Evolutionary conservation across 768 basidiomycete genomes (phyloP), one percentile per base, ranked within the genome.

Genomic region (Termitomyces sp.): DNA sequence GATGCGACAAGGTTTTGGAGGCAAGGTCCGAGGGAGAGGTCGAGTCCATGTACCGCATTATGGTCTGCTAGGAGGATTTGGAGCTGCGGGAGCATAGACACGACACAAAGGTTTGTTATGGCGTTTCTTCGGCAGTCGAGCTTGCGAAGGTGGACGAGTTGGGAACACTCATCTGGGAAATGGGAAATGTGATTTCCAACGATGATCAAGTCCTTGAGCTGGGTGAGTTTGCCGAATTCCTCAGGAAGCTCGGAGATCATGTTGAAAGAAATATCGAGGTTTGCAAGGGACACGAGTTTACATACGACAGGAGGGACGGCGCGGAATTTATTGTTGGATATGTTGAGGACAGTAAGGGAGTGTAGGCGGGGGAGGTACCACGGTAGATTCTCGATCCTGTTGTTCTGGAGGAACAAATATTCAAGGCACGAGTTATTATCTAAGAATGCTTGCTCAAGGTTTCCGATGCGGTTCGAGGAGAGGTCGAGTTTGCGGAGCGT

Each of bases 261-360:
- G 74, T 99, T 99, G 78, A 98, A 98, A 0, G 97, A 98, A 40
- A 97, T 77, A 64, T 98, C 95, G 19, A 99, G 84, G 63, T 95
- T 91, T 38, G 80, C 74, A 19, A 99, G 81, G n/a, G 73, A 79
- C 5, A 75, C 70, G 65, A 98, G 82, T 58, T 86, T 76, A 68
- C 82, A 85, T 28, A 99, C 80, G 37, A 89, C 89, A 0, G 74
- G 61, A 0, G 96, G 96, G 50, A 98, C 77, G 7, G 65, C 66
- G 30, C 79, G 80, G 69, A 98, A 94, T 68, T 93, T 91, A 78
- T 98, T 99, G 71, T 98, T 98, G 53, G 94, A 96, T 56, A 98
- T 87, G 71, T 97, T 96, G 60, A 98, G 80, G 26, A 83, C 82
- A 49, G 81, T 82, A 53, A 98, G 81, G 44, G 75, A 70, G 42